Evolutionary conservation across 495 filamentous ascomycete genomes (phyloP).

Genomic region (Penicillium lividum): DNA sequence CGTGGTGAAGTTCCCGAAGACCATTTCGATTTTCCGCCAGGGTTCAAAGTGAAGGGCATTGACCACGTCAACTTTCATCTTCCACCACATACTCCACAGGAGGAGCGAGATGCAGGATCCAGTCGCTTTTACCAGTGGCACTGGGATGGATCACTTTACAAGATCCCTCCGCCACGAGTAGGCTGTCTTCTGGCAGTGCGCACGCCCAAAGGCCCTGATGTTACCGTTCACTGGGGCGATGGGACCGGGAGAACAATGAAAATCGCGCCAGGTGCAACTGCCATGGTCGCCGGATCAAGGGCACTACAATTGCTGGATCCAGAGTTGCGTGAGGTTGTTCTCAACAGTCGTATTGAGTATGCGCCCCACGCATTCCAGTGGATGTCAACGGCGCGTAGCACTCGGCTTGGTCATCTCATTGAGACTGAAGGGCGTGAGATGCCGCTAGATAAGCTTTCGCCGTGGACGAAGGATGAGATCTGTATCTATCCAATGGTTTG

Average conservation of each 20-base stretch:
- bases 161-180: slow-evolving; percentile 27
- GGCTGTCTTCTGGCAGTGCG: slow-evolving; percentile 33
- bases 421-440: slow-evolving; percentile 31
- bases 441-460: slow-evolving; percentile 27
- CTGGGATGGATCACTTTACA: slow-evolving; percentile 30
- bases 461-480: slow-evolving; percentile 24
- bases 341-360: slow-evolving; percentile 33
- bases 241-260: slow-evolving; percentile 29
- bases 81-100: slow-evolving; percentile 28
- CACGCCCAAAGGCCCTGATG: slow-evolving; percentile 33
- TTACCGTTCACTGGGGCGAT: slow-evolving; percentile 33
- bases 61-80: slow-evolving; percentile 30
- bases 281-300: background rate
- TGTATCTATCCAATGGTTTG: slow-evolving; percentile 35
- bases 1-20: slow-evolving; percentile 26
- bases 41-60: slow-evolving; percentile 33
- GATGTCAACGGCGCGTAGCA: slow-evolving; percentile 32
- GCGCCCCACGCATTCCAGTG: slow-evolving; percentile 35
- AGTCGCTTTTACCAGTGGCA: slow-evolving; percentile 36
- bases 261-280: background rate
- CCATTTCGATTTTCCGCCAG: slow-evolving; percentile 30
- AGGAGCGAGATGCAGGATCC: slow-evolving; percentile 25
- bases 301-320: background rate
- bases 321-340: slow-evolving; percentile 19
- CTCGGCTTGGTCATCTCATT: slow-evolving; percentile 27